Evolutionary conservation across 805 yeast species (phyloP).

Genomic region (Debaryomyces maramus): DNA sequence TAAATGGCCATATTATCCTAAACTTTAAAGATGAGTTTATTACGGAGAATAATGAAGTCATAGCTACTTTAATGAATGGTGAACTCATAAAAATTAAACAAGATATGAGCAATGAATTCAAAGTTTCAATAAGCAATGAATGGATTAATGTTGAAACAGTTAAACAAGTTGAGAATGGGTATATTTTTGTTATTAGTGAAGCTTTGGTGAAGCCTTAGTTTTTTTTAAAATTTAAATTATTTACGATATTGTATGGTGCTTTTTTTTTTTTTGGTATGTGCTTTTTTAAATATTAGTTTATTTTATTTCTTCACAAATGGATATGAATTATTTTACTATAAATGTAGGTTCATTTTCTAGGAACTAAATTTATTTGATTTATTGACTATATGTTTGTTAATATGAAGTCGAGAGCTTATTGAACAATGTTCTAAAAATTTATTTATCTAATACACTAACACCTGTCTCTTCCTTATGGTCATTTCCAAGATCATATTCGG

Average conservation of each 20-base stretch:
- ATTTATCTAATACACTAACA: conserved; percentile 32
- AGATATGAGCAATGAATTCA: conserved; percentile 16
- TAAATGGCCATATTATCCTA: conserved; percentile 60
- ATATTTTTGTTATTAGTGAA: conserved; percentile 37
- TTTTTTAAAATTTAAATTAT: no score
- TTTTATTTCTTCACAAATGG: no score
- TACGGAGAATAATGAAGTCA: conserved; percentile 13
- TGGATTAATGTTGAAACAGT: conserved; percentile 25
- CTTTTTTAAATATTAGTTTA: no score
- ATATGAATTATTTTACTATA: no score
- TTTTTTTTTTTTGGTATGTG: no score
- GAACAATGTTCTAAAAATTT: conserved; percentile 1
- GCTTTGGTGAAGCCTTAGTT: conserved; percentile 28
- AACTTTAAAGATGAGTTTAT: conserved; percentile 21
- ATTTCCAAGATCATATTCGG: conserved; percentile 54
- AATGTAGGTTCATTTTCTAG: neutral
- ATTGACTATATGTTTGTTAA: neutral
- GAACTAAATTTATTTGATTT: neutral
- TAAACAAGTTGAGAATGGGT: conserved; percentile 39
- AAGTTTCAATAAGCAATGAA: conserved; percentile 12
- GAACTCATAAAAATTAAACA: conserved; percentile 21
- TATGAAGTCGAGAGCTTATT: no score
- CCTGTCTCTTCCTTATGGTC: conserved; percentile 56
- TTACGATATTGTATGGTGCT: no score
- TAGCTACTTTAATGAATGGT: conserved; percentile 21